Conservation (phyloP, 169 alveolate genomes). For the Amoebophrya sp. region DNA sequence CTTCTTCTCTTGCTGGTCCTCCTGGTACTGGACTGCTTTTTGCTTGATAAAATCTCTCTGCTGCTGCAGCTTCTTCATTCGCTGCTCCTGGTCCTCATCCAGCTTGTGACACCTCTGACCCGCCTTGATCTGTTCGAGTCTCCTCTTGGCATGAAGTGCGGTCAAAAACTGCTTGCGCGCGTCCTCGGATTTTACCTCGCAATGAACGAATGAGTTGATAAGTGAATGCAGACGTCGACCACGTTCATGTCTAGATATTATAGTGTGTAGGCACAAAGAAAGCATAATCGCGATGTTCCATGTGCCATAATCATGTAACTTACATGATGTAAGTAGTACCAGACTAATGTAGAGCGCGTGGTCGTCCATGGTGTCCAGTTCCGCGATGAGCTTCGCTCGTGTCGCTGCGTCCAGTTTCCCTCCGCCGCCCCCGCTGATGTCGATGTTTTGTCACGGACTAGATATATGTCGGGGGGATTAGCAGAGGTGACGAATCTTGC, state of each 20-base stretch:
- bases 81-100: constrained; percentile 9
- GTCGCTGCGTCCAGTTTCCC: background rate
- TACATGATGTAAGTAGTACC: too few species aligned
- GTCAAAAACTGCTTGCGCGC: background rate
- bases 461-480: too few species aligned
- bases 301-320: too few species aligned
- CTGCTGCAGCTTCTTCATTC: constrained; percentile 5
- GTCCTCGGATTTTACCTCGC: background rate
- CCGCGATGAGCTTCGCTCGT: background rate
- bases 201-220: too few species aligned
- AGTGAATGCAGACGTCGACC: too few species aligned
- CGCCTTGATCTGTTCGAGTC: constrained; percentile 16
- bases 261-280: too few species aligned
- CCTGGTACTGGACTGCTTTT: constrained; percentile 9
- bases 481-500: too few species aligned
- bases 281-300: too few species aligned
- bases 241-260: too few species aligned
- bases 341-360: background rate
- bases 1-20: background rate
- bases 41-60: background rate
- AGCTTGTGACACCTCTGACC: constrained; percentile 7
- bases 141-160: background rate
- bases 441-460: too few species aligned
- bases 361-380: background rate
- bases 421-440: background rate